Conservation (phyloP, 768 basidiomycete species). For the Arthromyces matolae region DNA sequence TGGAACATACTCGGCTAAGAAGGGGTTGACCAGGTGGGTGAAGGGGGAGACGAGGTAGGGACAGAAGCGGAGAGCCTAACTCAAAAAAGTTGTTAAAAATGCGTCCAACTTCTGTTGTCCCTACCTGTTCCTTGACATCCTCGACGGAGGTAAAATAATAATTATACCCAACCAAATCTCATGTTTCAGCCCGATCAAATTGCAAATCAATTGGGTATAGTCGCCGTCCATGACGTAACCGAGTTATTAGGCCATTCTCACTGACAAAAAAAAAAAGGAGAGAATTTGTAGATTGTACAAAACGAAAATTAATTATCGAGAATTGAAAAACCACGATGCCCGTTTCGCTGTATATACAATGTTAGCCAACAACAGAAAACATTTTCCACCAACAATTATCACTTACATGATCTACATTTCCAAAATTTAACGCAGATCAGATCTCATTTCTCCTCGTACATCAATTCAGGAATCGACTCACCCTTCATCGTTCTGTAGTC, state of each 20-base stretch:
- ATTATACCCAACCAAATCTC: constrained; percentile 24
- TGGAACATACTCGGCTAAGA: constrained; percentile 23
- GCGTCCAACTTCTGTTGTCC: too few relatives aligned
- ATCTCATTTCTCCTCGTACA: constrained; percentile 10
- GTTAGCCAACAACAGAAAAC: constrained; percentile 18
- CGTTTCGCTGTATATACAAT: constrained; percentile 61
- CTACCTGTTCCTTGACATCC: constrained; percentile 2
- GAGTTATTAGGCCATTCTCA: constrained; percentile 16
- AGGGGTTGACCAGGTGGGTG: constrained; percentile 3
- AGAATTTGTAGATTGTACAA: constrained; percentile 15
- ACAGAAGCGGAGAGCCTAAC: background rate
- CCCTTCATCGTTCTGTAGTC: constrained; percentile 82
- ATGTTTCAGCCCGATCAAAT: constrained; percentile 41
- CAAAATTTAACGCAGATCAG: constrained; percentile 14
- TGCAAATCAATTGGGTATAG: constrained; percentile 33
- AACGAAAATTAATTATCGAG: constrained; percentile 49
- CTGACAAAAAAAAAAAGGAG: too few relatives aligned
- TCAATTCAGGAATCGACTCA: constrained; percentile 22
- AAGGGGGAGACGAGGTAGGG: constrained; percentile 1
- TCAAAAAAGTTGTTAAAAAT: too few relatives aligned
- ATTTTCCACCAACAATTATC: constrained; percentile 16
- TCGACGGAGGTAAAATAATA: constrained; percentile 30
- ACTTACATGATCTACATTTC: constrained; percentile 38
- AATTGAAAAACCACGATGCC: constrained; percentile 92
- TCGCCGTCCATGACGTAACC: constrained; percentile 31